phyloP scores from a whole-genome alignment of 2,329 filamentous ascomycete genomes.

The Teratosphaeria nubilosa region DNA sequence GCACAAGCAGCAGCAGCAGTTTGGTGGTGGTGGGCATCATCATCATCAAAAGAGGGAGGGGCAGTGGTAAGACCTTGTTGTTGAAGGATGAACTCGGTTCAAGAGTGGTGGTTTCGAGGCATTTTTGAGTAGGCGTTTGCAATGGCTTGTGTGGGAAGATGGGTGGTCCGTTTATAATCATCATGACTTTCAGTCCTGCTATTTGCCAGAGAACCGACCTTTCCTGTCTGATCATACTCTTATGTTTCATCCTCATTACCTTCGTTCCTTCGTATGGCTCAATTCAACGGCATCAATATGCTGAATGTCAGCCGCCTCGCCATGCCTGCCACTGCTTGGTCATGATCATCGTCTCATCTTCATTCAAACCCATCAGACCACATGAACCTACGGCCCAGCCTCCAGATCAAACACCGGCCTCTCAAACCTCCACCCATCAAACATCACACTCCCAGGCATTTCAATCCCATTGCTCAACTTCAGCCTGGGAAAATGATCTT shows the following conservation, averaged over 20 bases:
- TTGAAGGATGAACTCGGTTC: background rate
- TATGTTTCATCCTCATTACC: background rate
- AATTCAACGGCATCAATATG: background rate
- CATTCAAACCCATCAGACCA: background rate
- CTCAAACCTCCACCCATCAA: constrained; percentile 26
- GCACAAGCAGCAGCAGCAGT: constrained; percentile 21
- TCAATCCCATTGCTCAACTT: constrained; percentile 34
- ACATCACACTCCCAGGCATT: constrained; percentile 36
- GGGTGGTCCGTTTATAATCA: background rate
- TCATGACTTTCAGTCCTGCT: background rate
- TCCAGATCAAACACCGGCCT: constrained; percentile 18
- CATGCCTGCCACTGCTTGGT: background rate
- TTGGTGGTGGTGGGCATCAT: constrained; percentile 6
- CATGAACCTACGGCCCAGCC: background rate
- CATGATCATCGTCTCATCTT: background rate
- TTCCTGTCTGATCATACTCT: background rate
- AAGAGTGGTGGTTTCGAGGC: background rate
- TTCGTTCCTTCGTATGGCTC: background rate
- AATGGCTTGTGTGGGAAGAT: background rate
- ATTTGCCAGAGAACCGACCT: background rate
- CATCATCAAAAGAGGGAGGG: constrained; percentile 5
- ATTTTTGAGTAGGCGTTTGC: background rate
- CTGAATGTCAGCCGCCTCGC: background rate
- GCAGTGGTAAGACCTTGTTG: background rate
- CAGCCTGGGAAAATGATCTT: constrained; percentile 35